These are phyloP conservation scores for Alternaria arbusti DNA, from an alignment of 2,329 filamentous ascomycete genomes.

Conservation along the genomic window DNA sequence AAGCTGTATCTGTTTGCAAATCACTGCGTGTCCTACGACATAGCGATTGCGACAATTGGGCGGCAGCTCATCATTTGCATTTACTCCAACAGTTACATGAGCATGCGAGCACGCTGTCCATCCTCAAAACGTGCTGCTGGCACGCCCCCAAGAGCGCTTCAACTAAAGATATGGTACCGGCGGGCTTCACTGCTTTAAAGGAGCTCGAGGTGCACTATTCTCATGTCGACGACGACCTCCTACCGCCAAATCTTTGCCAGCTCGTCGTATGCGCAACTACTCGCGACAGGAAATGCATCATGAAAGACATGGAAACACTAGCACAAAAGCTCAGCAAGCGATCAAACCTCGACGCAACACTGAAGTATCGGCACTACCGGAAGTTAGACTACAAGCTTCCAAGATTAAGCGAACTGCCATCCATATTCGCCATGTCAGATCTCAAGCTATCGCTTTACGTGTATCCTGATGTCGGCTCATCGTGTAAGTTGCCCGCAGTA, in stretches of 20 bases:
- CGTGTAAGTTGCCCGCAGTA: background rate
- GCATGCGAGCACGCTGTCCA: background rate
- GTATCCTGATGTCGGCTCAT: background rate
- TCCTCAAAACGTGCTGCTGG: background rate
- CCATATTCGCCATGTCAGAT: background rate
- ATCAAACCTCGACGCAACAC: background rate
- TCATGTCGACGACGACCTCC: background rate
- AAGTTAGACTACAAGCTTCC: background rate
- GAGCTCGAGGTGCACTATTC: background rate
- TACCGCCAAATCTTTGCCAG: background rate
- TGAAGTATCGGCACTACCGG: background rate
- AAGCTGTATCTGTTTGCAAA: background rate
- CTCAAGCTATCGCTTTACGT: background rate
- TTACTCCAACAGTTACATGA: background rate
- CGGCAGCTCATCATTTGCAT: background rate
- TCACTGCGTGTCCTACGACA: background rate
- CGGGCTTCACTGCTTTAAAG: background rate
- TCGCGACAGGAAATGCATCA: background rate
- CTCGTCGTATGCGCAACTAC: background rate
- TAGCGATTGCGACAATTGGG: background rate
- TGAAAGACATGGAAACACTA: background rate
- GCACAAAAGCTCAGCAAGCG: background rate
- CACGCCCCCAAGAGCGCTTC: background rate
- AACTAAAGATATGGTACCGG: rapidly evolving
- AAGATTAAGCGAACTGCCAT: background rate